phyloP scores from a whole-genome alignment of 768 basidiomycete genomes.

The Lactifluus piperatus region DNA sequence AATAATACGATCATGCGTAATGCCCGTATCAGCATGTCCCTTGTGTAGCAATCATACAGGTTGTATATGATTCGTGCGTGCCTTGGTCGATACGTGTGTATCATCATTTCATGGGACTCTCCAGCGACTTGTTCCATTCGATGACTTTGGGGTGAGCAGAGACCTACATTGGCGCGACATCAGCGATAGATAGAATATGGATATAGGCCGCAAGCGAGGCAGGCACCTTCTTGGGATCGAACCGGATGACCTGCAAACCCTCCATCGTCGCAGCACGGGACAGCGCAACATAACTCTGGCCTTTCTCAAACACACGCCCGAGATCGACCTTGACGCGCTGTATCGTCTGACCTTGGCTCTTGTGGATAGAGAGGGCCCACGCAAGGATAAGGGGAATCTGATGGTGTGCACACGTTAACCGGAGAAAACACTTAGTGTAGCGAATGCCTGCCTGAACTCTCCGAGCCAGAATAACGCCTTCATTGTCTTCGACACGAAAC shows the following conservation, averaged over 20 bases:
- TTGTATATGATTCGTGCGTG: neutral
- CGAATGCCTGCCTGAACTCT: constrained; percentile 32
- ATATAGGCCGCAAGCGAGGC: neutral
- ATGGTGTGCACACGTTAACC: neutral
- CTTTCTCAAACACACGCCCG: constrained; percentile 55
- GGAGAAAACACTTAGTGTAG: neutral
- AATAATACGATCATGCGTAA: constrained; percentile 1
- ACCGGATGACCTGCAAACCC: constrained; percentile 44
- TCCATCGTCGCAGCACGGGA: constrained; percentile 47
- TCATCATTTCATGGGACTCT: neutral
- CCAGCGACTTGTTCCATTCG: constrained; percentile 34
- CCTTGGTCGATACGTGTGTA: neutral
- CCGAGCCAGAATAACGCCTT: constrained; percentile 40
- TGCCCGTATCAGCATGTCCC: neutral
- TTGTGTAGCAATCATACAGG: neutral
- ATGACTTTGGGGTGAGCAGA: constrained; percentile 37
- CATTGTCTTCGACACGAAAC: constrained; percentile 44
- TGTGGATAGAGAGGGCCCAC: constrained; percentile 76
- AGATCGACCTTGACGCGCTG: constrained; percentile 58
- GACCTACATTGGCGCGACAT: constrained; percentile 25
- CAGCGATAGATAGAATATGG: neutral
- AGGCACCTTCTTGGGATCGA: constrained; percentile 42
- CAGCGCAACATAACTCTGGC: constrained; percentile 42
- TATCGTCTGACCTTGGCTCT: constrained; percentile 69
- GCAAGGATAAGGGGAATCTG: constrained; percentile 68